Percentiles rank a stretch among this genome's conserved stretches.
Evolutionary conservation across 2,329 filamentous ascomycete genomes (phyloP).

Genomic region (Pezizomycotina sp.): DNA sequence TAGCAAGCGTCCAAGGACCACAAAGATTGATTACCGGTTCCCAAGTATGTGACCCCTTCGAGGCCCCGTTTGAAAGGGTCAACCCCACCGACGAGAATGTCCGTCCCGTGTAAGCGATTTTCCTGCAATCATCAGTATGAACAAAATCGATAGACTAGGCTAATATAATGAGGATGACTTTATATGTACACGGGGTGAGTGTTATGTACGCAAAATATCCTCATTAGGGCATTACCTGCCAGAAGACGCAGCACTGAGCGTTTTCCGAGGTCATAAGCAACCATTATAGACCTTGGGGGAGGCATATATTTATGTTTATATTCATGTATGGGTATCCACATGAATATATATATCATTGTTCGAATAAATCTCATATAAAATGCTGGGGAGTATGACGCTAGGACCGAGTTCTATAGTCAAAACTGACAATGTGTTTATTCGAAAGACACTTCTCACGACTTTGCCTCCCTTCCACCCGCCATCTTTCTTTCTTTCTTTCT

Average conservation of each 20-base stretch:
- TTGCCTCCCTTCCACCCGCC: too few species aligned
- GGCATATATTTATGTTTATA: too few species aligned
- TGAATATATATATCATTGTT: too few species aligned
- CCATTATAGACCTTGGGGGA: too few species aligned
- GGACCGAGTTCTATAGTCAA: too few species aligned
- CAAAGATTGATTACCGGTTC: conserved; percentile 35
- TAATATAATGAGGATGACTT: neutral
- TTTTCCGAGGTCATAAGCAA: too few species aligned
- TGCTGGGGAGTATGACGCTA: too few species aligned
- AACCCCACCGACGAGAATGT: conserved; percentile 61
- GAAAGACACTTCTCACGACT: too few species aligned
- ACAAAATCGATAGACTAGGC: neutral
- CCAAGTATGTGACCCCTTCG: conserved; percentile 91
- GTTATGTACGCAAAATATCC: neutral
- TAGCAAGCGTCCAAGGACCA: neutral
- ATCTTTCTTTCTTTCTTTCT: too few species aligned
- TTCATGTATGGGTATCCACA: too few species aligned
- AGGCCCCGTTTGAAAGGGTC: conserved; percentile 85
- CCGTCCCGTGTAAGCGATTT: conserved; percentile 73
- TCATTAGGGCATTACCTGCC: conserved; percentile 10
- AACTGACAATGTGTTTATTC: too few species aligned
- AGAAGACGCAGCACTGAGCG: conserved; percentile 87
- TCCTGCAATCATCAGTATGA: conserved; percentile 49
- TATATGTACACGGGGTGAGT: neutral
- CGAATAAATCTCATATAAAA: too few species aligned